Conservation (phyloP, 805 yeast genomes). For the Alloascoidea africana region DNA sequence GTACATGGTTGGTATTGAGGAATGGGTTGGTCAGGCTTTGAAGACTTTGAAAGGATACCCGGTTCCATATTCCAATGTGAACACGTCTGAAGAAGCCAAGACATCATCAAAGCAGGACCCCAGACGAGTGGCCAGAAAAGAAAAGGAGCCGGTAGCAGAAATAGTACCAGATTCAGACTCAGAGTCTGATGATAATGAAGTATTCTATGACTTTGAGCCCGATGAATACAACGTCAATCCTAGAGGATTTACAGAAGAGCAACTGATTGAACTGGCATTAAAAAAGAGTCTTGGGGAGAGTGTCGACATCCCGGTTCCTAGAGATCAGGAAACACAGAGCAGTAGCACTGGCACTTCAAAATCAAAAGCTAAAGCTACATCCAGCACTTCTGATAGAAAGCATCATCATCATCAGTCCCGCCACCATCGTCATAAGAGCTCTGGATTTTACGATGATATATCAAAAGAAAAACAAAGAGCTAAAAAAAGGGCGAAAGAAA, state of each 20-base stretch:
- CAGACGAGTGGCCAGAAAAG: no score
- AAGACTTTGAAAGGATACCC: background rate
- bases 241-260: constrained; percentile 54
- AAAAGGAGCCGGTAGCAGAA: background rate
- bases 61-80: background rate
- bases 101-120: no score
- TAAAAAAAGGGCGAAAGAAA: no score
- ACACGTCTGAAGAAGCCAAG: no score
- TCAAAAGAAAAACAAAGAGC: no score
- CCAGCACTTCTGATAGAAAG: no score
- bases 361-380: no score
- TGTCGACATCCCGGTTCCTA: background rate
- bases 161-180: background rate
- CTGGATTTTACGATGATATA: no score
- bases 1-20: constrained; percentile 38
- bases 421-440: no score
- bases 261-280: constrained; percentile 66
- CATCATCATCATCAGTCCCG: no score
- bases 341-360: no score
- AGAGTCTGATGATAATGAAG: background rate
- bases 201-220: background rate
- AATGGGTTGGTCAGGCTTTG: constrained; percentile 48
- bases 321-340: no score
- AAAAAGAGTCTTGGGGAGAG: constrained; percentile 35
- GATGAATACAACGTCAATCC: background rate